Evolutionary conservation across 805 yeast genomes (phyloP), one percentile per base, ranked within the genome.

Genomic region (Saccharomycopsis capsularis): DNA sequence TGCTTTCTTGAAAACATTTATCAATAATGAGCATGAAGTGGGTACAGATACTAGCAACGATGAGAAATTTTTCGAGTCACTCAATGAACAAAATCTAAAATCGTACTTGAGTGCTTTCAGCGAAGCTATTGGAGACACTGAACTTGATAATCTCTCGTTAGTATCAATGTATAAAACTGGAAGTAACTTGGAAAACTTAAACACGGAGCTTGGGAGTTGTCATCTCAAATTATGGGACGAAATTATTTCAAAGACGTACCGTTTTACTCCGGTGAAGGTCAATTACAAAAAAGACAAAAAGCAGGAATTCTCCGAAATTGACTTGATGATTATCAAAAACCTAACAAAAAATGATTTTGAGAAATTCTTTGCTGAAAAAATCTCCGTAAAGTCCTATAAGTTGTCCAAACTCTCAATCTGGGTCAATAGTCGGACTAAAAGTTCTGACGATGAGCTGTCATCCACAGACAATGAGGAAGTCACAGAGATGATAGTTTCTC

Each of bases 221-320:
- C 90, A 83, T 60, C 70, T 68, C 50, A 64, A 63, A 27, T 55
- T 61, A 35, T 72, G 78, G 74, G 79, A 74, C 47, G 75, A 75
- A 49, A 78, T 82, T 2, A 54, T 68, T 3, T 70, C 67, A 36
- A 62, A 65, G 43, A 67, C 70, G 2, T 75, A 70, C 53, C 54
- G 64, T 23, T 78, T 76, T 55, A 6, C 29, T 11, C 18, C 23
- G 23, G 13, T 47, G 4, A 47, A 57, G 65, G 0, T 53, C 4
- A 65, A 66, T 36, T 60, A 64, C 3, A 68, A 51, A 1, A 6
- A 30, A 19, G 11, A 13, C 23, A 7, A 16, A 15, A 34, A 42
- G 32, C 32, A 3, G 3, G 7, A 30, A 40, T n/a, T n/a, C n/a
- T 16, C 32, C 6, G 11, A 27, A 21, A 57, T 71, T 21, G 77